A percentile compares a stretch with the other conserved stretches of the same genome.
These are phyloP conservation scores for Phlyctochytrium planicorne DNA, from an alignment of 192 early-diverging fungal genomes.

Conservation along the genomic window DNA sequence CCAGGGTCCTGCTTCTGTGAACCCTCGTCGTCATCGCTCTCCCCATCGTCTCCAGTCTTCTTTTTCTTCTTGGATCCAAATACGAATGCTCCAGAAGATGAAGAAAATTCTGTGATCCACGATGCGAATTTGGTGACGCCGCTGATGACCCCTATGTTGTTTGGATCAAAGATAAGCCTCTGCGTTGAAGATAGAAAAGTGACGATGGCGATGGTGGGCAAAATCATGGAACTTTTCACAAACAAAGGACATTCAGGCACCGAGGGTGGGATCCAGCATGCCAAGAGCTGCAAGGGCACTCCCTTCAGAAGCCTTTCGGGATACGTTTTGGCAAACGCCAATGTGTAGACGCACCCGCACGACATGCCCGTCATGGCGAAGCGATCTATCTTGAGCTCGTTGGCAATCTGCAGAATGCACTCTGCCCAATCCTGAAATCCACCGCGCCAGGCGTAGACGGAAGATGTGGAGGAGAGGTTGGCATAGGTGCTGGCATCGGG, in stretches of 20 bases:
- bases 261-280: conserved; percentile 1
- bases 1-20: background rate
- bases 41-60: background rate
- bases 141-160: background rate
- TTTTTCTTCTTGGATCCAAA: background rate
- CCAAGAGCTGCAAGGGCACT: conserved; percentile 1
- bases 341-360: background rate
- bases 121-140: background rate
- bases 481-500: background rate
- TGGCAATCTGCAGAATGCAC: background rate
- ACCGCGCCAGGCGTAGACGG: background rate
- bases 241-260: background rate
- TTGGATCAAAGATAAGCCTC: background rate
- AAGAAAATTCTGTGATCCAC: background rate
- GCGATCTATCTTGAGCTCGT: background rate
- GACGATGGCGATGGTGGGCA: background rate
- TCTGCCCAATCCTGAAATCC: background rate
- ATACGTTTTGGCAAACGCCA: background rate
- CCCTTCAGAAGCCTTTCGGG: background rate
- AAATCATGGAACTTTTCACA: background rate
- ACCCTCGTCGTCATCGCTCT: background rate
- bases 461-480: background rate
- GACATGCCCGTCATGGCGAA: conserved; percentile 2
- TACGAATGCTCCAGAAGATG: background rate
- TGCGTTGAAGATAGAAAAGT: background rate